These are phyloP conservation scores for Plantago lanceolata DNA, from an alignment of 305 asterid genomes.

Conservation along the genomic window DNA sequence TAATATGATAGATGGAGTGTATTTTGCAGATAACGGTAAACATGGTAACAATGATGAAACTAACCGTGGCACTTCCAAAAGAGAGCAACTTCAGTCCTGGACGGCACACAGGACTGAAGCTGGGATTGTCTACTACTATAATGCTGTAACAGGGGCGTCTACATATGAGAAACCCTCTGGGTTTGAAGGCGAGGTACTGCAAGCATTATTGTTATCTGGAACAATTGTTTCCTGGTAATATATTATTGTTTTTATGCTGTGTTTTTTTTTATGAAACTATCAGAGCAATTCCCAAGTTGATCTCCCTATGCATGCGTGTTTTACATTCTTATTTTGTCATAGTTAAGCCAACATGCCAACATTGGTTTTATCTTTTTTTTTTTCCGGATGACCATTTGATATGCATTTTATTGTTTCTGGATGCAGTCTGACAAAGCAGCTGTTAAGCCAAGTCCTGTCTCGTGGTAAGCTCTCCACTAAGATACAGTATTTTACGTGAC, in stretches of 20 bases:
- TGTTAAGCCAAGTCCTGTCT: slow-evolving; percentile 72
- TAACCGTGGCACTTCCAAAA: slow-evolving; percentile 41
- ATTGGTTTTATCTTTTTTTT: not conserved
- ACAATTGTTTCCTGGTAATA: slow-evolving; percentile 7
- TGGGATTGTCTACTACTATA: slow-evolving; percentile 82
- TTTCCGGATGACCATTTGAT: not conserved
- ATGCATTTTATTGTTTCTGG: slow-evolving; percentile 9
- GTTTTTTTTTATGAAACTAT: slow-evolving; percentile 5
- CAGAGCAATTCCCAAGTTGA: slow-evolving; percentile 16
- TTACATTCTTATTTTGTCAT: not conserved
- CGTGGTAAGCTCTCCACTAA: slow-evolving; percentile 56
- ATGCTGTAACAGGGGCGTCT: slow-evolving; percentile 81
- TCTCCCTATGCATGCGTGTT: slow-evolving; percentile 9
- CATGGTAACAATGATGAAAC: slow-evolving; percentile 36
- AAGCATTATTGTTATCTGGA: slow-evolving; percentile 17
- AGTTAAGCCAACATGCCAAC: not conserved
- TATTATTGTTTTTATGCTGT: slow-evolving; percentile 1
- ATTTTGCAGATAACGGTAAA: slow-evolving; percentile 41
- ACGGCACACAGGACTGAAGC: slow-evolving; percentile 87
- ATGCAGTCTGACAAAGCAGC: slow-evolving; percentile 72
- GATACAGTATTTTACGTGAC: not conserved
- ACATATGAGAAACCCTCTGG: slow-evolving; percentile 82
- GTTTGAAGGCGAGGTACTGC: slow-evolving; percentile 80
- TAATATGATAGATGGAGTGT: slow-evolving; percentile 20
- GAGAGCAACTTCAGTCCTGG: slow-evolving; percentile 67